Base-by-base conservation (phyloP, 306 rosid genomes). In the Mucuna pruriens region DNA sequence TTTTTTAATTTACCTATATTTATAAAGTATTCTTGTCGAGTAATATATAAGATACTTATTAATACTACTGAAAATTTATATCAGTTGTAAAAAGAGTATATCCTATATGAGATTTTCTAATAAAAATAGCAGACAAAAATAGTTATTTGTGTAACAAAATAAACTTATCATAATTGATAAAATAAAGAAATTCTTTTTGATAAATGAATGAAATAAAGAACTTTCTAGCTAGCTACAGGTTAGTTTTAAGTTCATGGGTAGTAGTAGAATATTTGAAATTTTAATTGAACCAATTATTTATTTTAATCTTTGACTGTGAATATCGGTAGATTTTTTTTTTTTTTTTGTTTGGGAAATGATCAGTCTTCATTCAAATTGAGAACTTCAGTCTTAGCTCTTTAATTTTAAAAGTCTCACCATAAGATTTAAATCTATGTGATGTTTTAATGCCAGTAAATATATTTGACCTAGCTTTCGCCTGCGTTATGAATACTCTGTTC, bases 381-480 rank as follows among this genome's bases (percentile, higher is more conserved):
- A 67, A 40, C 19, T 26, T 65, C 13, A 22, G 45, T 29, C 0
- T 61, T 26, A 60, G 26, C 4, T 72, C 44, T 8, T 29, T 31
- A 16, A 29, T 71, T 71, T 4, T 10, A 6, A 31, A 9, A 13
- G 15, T 64, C 0, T 36, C 2, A 20, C 6, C 42, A 15, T 22
- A 6, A 26, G 1, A 42, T 2, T 26, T 12, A 29, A 45, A 42
- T 42, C 31, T 40, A 16, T 40, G 71, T 1, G 3, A 79, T 36
- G 36, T 19, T 69, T 79, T 51, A 70, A 58, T 33, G 73, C 3
- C 52, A 68, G 20, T 68, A 22, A 45, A 58, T 46, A 1, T 19
- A 72, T 72, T 29, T 62, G 34, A 72, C 33, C 45, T 61, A 16
- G 65, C 74, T 68, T 40, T 68, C n/a, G 60, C 31, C 44, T 45